These are phyloP conservation scores for Jamesozyma gamospora DNA, from an alignment of 805 yeast species.

Conservation along the genomic window DNA sequence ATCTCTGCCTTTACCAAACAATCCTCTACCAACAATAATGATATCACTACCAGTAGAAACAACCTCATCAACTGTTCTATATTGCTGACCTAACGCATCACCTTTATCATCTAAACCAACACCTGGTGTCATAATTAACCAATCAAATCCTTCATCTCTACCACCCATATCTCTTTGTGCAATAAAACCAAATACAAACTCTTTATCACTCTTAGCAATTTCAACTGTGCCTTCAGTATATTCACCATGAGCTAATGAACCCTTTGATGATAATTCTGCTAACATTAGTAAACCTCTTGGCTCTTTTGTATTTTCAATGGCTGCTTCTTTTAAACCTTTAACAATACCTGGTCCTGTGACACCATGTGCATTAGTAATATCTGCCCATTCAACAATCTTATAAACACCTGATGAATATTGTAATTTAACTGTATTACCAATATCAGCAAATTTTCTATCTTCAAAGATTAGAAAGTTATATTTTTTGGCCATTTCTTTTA, in stretches of 20 bases:
- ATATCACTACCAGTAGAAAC: constrained; percentile 81
- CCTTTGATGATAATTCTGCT: constrained; percentile 91
- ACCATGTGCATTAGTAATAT: constrained; percentile 95
- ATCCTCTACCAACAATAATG: constrained; percentile 96
- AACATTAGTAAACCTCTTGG: constrained; percentile 89
- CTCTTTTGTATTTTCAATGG: constrained; percentile 52
- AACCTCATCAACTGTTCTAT: constrained; percentile 83
- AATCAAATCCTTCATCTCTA: constrained; percentile 76
- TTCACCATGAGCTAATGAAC: constrained; percentile 86
- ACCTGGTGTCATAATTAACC: constrained; percentile 97
- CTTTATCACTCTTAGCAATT: constrained; percentile 76
- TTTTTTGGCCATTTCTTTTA: constrained; percentile 61
- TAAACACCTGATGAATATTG: constrained; percentile 88
- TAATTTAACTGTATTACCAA: constrained; percentile 92
- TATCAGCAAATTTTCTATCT: constrained; percentile 97
- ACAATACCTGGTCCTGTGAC: constrained; percentile 94
- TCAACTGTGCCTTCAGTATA: constrained; percentile 83
- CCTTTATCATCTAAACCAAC: constrained; percentile 97
- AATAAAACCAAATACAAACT: constrained; percentile 91
- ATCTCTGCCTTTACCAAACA: constrained; percentile 89
- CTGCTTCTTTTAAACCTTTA: constrained; percentile 75
- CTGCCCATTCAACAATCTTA: constrained; percentile 89
- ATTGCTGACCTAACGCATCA: constrained; percentile 92
- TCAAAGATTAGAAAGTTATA: constrained; percentile 89
- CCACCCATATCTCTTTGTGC: constrained; percentile 88